phyloP scores from a whole-genome alignment of 441 rosid species.

The Gossypium laxum region DNA sequence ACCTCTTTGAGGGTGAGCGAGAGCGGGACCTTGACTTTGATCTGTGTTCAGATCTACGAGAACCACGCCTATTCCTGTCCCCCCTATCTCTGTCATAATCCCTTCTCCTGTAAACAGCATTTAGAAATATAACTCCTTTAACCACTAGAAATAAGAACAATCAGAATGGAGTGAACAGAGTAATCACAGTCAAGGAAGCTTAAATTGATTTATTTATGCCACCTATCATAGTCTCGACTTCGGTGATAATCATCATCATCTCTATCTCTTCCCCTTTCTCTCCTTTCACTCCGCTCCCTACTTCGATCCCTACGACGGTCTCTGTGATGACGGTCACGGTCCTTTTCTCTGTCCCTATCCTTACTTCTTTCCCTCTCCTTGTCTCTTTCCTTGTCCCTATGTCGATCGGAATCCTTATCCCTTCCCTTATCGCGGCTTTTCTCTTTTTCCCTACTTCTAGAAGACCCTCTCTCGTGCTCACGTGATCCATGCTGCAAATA shows the following conservation, averaged over 20 bases:
- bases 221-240: conserved; percentile 62
- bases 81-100: conserved; percentile 69
- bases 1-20: conserved; percentile 65
- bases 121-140: background rate
- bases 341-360: conserved; percentile 21
- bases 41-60: conserved; percentile 54
- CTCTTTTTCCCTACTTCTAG: conserved; percentile 54
- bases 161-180: background rate
- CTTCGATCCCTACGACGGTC: conserved; percentile 55
- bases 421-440: conserved; percentile 35
- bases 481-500: conserved; percentile 51
- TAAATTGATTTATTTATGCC: conserved; percentile 12
- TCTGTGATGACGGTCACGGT: conserved; percentile 53
- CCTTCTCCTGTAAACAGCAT: conserved; percentile 40
- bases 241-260: conserved; percentile 52
- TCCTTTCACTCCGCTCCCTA: conserved; percentile 40
- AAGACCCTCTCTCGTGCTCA: conserved; percentile 52
- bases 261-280: conserved; percentile 37
- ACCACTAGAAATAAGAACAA: background rate
- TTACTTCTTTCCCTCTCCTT: conserved; percentile 32
- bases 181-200: background rate
- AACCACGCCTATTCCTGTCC: conserved; percentile 47
- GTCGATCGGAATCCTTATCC: conserved; percentile 32
- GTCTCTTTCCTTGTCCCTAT: conserved; percentile 35
- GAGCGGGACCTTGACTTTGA: conserved; percentile 39